Evolutionary conservation across 306 rosid species (phyloP), one percentile per base, ranked within the genome.

Genomic region (Psophocarpus tetragonolobus): DNA sequence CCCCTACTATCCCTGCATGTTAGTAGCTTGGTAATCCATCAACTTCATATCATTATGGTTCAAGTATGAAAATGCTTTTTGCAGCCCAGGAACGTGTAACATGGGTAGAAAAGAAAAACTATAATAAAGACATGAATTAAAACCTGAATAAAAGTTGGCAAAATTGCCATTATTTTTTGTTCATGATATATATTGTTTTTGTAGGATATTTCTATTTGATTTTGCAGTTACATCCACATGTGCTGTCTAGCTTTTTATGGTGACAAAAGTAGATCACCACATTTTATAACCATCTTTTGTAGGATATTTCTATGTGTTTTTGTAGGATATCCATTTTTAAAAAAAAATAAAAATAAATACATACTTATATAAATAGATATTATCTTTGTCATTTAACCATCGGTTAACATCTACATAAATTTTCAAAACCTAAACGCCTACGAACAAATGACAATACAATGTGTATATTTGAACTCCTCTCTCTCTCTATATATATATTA

Each of bases 21-120:
- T 64, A 10, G 71, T 75, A 36, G 74, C 54, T 26, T 33, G 81
- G 42, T 77, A 67, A 30, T 66, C 81, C 30, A 77, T 77, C 81
- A 48, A 66, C 70, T 48, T 77, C 67, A 26, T 42, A 53, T 3
- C 51, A 36, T 76, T 53, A 50, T 50, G 11, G 14, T 76, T 66
- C 64, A 68, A 51, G 53, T 24, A 66, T 36, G 45, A 65, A 77
- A 77, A n/a, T 67, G 57, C 41, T 66, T 36, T 32, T 18, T 62
- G 70, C 9, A 74, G 71, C 35, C 45, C 14, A 58, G 10, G 50
- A 42, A 20, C 14, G 41, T 30, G 39, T 17, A 39, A 41, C 30
- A 18, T 15, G 58, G 56, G 15, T 57, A 13, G 6, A 4, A n/a
- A 26, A 35, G 23, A 71, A 13, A 51, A 53, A 26, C 62, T 30